These are phyloP conservation scores for Arabidopsis suecica DNA, from an alignment of 345 rosid species.

Conservation along the genomic window DNA sequence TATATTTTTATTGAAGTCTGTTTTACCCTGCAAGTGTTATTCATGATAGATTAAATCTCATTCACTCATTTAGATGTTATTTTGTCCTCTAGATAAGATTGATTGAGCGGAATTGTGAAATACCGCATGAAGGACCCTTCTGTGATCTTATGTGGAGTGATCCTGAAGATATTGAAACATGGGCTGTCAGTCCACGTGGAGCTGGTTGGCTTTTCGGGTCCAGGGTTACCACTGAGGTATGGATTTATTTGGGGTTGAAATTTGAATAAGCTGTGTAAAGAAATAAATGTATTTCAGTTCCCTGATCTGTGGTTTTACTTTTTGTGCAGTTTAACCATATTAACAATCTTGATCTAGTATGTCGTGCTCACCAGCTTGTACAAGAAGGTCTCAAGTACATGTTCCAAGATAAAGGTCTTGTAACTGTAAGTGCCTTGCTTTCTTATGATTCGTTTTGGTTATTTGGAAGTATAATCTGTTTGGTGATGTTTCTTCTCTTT, in stretches of 20 bases:
- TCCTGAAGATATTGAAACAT: slow-evolving; percentile 99
- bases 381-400: slow-evolving; percentile 99
- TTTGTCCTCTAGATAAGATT: slow-evolving; percentile 68
- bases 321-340: slow-evolving; percentile 86
- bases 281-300: slow-evolving; percentile 8
- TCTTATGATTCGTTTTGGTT: slow-evolving; percentile 4
- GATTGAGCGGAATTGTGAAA: slow-evolving; percentile 93
- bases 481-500: slow-evolving; percentile 40
- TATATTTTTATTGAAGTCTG: neutral
- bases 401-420: slow-evolving; percentile 99
- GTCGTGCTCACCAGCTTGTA: slow-evolving; percentile 99
- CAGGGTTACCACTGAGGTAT: slow-evolving; percentile 96
- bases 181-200: slow-evolving; percentile 99
- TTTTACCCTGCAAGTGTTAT: neutral
- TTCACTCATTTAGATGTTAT: slow-evolving; percentile 24
- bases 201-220: slow-evolving; percentile 99
- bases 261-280: neutral
- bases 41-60: neutral
- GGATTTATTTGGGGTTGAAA: neutral
- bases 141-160: slow-evolving; percentile 99
- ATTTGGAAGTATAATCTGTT: slow-evolving; percentile 24
- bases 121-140: slow-evolving; percentile 99
- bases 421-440: slow-evolving; percentile 65
- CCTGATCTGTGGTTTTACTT: slow-evolving; percentile 35
- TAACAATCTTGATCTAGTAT: slow-evolving; percentile 91